phyloP scores from a whole-genome alignment of 768 basidiomycete genomes.

The Daedalea quercina region DNA sequence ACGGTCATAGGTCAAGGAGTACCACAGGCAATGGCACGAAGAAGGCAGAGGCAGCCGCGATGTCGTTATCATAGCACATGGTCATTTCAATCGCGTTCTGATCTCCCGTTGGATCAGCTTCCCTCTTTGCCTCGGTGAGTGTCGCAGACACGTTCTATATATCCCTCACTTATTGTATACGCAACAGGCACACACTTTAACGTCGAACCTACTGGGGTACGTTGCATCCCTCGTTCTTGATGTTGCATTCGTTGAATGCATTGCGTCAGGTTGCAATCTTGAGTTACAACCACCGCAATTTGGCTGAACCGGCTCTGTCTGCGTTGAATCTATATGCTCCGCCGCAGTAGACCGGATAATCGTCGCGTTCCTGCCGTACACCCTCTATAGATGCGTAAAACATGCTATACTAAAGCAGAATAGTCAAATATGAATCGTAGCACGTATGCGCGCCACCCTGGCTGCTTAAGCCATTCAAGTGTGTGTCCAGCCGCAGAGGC shows the following conservation, averaged over 20 bases:
- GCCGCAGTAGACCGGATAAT: background rate
- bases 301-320: conserved; percentile 72
- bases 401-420: background rate
- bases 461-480: no score
- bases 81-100: conserved; percentile 71
- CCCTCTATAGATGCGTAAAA: background rate
- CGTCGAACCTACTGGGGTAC: conserved; percentile 78
- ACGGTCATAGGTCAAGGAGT: conserved; percentile 54
- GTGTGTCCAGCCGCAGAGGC: no score
- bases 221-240: conserved; percentile 2
- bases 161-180: conserved; percentile 7
- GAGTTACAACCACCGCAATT: conserved; percentile 75
- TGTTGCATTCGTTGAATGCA: background rate
- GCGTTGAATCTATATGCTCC: conserved; percentile 62
- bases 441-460: no score
- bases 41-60: conserved; percentile 64
- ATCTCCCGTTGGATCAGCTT: conserved; percentile 81
- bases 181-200: conserved; percentile 65
- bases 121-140: conserved; percentile 48
- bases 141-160: background rate
- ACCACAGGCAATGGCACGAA: conserved; percentile 66
- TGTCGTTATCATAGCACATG: conserved; percentile 87
- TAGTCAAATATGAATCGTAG: no score
- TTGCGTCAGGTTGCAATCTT: conserved; percentile 62
- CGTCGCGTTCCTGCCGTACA: background rate